Base-by-base conservation (phyloP, 2,329 filamentous ascomycete genomes). In the Proliferodiscus dingleyae region DNA sequence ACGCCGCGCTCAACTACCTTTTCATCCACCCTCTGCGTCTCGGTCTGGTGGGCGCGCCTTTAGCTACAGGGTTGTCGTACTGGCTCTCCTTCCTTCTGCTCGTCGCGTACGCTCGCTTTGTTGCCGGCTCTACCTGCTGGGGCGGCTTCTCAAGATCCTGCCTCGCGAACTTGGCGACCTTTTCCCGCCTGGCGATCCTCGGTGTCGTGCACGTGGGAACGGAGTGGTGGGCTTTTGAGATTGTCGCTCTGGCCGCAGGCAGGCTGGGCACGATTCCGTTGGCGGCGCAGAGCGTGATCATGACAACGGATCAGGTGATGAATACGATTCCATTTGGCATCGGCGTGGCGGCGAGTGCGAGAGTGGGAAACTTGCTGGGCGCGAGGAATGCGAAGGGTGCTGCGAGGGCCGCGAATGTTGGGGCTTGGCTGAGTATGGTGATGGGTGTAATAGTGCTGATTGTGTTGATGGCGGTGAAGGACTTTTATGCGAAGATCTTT, bases 201-300 rank as follows among this genome's bases (percentile, higher is more conserved):
- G 89, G 89, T 0, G 73, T 94, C 33, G 68, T 94, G 3, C 89
- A 94, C 53, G 86, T 95, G 4, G 89, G 87, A 3, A 93, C 88
- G 0, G 89, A 95, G 66, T 95, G 88, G 89, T 94, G 89, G 89
- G 89, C 89, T 0, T 95, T 95, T 57, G 89, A 94, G 66, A 91
- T 94, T 54, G 87, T 94, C 2, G 87, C 88, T 1, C 75, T 94
- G 0, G 87, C 85, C 2, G 88, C 89, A 4, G 89, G 89, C 1
- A 77, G 83, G 28, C 75, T 95, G 0, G 89, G 89, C 3, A 90
- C 86, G 0, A 77, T 89, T 26, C 77, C 87, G 0, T 73, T 95
- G 0, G 89, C 89, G 1, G 86, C 89, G 0, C 89, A 95, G 65
- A 86, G 81, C 38, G 87, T 94, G 18, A 89, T 95, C 62, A 94